phyloP scores from a whole-genome alignment of 208 protist species.

The Leishmania martiniquensis region DNA sequence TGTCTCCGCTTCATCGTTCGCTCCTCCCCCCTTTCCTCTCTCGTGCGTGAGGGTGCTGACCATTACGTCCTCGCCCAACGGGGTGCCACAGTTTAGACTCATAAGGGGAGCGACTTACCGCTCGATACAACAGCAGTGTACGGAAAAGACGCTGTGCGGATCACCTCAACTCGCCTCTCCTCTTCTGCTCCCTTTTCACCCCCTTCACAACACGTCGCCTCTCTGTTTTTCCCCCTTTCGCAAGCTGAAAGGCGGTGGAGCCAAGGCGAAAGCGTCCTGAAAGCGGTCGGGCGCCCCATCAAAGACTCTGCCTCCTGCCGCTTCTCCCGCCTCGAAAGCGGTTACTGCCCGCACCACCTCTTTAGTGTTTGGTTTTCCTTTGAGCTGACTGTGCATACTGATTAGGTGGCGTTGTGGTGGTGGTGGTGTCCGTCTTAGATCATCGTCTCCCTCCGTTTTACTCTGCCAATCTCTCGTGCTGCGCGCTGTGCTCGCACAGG shows the following conservation, averaged over 20 bases:
- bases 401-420: neutral
- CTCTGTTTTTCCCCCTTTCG: neutral
- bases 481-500: neutral
- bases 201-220: neutral
- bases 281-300: neutral
- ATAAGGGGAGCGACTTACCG: neutral
- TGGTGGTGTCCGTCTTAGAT: too few species aligned
- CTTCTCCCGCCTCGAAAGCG: neutral
- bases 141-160: neutral
- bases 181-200: neutral
- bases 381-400: neutral
- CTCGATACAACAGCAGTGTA: neutral
- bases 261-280: neutral
- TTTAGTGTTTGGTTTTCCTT: neutral
- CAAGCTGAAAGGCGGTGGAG: neutral
- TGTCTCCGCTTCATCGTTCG: neutral
- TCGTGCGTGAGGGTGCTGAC: neutral
- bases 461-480: neutral
- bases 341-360: neutral
- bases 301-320: conserved; percentile 7
- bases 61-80: neutral
- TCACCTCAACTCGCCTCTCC: neutral
- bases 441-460: neutral
- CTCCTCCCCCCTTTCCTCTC: neutral
- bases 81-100: neutral